phyloP scores from a whole-genome alignment of 306 rosid genomes.

The Vicia faba region DNA sequence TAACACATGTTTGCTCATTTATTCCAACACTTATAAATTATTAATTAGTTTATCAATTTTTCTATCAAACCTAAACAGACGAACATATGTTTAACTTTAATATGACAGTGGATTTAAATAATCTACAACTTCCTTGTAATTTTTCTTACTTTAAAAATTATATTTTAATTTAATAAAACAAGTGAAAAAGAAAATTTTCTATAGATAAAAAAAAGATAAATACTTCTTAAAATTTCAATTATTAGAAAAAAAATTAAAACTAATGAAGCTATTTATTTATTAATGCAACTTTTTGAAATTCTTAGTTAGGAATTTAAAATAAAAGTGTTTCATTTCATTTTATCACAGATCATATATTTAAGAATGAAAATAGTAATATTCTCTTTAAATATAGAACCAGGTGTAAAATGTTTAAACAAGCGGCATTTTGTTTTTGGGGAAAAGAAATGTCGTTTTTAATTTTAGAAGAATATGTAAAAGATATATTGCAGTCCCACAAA shows the following conservation, averaged over 20 bases:
- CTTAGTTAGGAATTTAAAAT: too few relatives aligned
- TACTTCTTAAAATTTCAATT: neutral
- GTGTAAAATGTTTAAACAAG: neutral
- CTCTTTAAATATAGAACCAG: neutral
- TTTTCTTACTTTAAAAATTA: neutral
- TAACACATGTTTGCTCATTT: too few relatives aligned
- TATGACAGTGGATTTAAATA: neutral
- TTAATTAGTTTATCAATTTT: too few relatives aligned
- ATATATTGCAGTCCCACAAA: constrained; percentile 6
- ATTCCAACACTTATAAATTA: too few relatives aligned
- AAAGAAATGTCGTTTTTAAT: neutral
- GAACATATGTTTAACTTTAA: too few relatives aligned
- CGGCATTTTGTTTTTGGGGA: neutral
- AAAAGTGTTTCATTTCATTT: too few relatives aligned
- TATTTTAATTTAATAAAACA: neutral
- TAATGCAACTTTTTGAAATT: neutral
- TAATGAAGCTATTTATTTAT: neutral
- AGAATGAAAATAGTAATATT: too few relatives aligned
- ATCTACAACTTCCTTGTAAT: neutral
- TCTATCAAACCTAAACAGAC: too few relatives aligned
- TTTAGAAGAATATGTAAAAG: neutral
- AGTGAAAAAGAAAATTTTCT: neutral
- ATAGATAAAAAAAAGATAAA: neutral
- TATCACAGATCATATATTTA: too few relatives aligned
- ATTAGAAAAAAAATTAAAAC: neutral